These are phyloP conservation scores for Colletotrichum costaricense DNA, from an alignment of 2,329 filamentous ascomycete genomes.

Conservation along the genomic window DNA sequence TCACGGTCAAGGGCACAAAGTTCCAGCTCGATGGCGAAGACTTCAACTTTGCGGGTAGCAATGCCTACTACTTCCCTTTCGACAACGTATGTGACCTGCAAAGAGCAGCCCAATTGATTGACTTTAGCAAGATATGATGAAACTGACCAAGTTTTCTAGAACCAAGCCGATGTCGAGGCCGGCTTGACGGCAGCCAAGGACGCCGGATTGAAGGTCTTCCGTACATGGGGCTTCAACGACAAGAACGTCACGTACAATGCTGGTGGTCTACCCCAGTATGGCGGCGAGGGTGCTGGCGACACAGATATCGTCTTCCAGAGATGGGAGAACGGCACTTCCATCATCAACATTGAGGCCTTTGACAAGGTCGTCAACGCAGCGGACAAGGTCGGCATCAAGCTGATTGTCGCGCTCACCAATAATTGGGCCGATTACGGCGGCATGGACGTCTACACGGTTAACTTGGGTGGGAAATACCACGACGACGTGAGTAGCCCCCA, in stretches of 20 bases:
- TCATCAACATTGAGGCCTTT: constrained; percentile 55
- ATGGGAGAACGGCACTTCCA: constrained; percentile 57
- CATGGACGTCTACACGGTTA: constrained; percentile 65
- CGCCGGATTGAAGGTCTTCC: constrained; percentile 63
- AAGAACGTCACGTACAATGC: constrained; percentile 60
- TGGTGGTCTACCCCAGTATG: constrained; percentile 62
- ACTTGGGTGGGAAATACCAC: constrained; percentile 59
- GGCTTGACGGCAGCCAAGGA: constrained; percentile 58
- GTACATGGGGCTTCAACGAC: constrained; percentile 70
- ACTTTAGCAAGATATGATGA: neutral
- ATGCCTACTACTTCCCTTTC: constrained; percentile 68
- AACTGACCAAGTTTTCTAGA: constrained; percentile 43
- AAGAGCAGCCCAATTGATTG: neutral
- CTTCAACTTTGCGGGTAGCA: constrained; percentile 68
- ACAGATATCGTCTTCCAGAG: constrained; percentile 59
- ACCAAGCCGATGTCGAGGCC: constrained; percentile 57
- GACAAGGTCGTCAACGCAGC: constrained; percentile 63
- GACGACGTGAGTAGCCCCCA: constrained; percentile 49
- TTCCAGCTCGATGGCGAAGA: constrained; percentile 66
- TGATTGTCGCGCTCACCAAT: constrained; percentile 63
- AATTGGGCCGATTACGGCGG: constrained; percentile 67
- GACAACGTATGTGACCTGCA: constrained; percentile 52
- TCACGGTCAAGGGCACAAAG: constrained; percentile 59
- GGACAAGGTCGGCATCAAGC: constrained; percentile 59
- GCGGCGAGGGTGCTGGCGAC: constrained; percentile 58